A percentile compares a stretch with the other conserved stretches of the same genome.
Evolutionary conservation across 1,284 basidiomycete species (phyloP).

Genomic region (Jaminaea rosea): DNA sequence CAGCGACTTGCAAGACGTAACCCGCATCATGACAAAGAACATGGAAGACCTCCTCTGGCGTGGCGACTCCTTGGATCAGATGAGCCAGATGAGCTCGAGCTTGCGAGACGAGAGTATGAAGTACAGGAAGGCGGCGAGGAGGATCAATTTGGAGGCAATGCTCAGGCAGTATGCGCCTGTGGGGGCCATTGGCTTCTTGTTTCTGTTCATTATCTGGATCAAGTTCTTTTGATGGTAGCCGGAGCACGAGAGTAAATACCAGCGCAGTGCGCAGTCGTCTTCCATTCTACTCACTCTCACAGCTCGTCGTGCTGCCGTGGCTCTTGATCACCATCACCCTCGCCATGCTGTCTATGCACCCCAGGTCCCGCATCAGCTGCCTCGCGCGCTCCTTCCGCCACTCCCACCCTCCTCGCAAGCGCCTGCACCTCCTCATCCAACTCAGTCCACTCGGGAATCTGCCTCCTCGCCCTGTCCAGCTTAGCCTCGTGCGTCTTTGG

Average conservation of each 20-base stretch:
- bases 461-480: conserved; percentile 68
- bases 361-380: too few relatives aligned
- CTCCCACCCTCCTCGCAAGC: conserved; percentile 23
- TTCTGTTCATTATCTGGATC: conserved; percentile 85
- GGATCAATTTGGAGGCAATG: conserved; percentile 89
- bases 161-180: conserved; percentile 89
- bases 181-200: conserved; percentile 39
- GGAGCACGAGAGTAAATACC: too few relatives aligned
- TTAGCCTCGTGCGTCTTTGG: conserved; percentile 78
- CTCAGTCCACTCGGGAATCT: conserved; percentile 93
- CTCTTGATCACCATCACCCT: too few relatives aligned
- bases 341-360: too few relatives aligned
- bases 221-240: conserved; percentile 56
- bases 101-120: conserved; percentile 92
- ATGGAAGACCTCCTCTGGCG: conserved; percentile 99
- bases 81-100: conserved; percentile 97
- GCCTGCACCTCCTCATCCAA: conserved; percentile 58
- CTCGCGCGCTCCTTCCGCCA: not conserved
- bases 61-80: conserved; percentile 85
- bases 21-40: conserved; percentile 99
- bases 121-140: conserved; percentile 87
- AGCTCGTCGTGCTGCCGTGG: too few relatives aligned
- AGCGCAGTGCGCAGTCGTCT: too few relatives aligned
- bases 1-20: conserved; percentile 93
- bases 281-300: too few relatives aligned